phyloP scores from a whole-genome alignment of 208 protist species.

The Trypanosoma boissoni region DNA sequence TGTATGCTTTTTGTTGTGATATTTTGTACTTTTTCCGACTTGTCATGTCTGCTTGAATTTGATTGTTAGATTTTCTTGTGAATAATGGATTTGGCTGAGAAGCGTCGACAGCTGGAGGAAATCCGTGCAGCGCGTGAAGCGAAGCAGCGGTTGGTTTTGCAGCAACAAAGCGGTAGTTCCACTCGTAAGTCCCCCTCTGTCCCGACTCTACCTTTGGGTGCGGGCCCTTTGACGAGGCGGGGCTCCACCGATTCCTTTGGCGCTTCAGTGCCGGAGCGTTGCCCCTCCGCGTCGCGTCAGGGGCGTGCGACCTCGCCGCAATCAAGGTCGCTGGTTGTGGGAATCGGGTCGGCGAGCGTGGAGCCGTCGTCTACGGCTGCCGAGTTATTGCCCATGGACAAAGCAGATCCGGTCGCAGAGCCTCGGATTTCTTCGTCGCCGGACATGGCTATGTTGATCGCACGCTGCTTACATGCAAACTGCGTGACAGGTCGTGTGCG shows the following conservation, averaged over 20 bases:
- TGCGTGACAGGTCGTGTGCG: slow-evolving; percentile 14
- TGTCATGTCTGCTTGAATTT: not conserved
- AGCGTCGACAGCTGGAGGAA: slow-evolving; percentile 56
- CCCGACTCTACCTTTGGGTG: not conserved
- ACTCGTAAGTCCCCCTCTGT: not conserved
- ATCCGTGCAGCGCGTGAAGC: slow-evolving; percentile 50
- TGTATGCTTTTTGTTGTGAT: not conserved
- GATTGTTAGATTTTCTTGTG: not conserved
- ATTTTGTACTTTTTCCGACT: not conserved
- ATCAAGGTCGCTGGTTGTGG: too few species aligned
- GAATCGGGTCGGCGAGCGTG: too few species aligned
- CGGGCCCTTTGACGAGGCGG: not conserved
- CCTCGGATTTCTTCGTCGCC: slow-evolving; percentile 9
- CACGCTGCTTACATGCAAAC: slow-evolving; percentile 30
- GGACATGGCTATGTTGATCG: slow-evolving; percentile 30
- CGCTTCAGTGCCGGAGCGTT: too few species aligned
- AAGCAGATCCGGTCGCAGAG: not conserved
- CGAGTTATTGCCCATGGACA: too few species aligned
- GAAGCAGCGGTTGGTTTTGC: slow-evolving; percentile 49
- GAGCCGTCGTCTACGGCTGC: too few species aligned
- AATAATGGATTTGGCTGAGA: slow-evolving; percentile 63
- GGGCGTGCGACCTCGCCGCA: too few species aligned
- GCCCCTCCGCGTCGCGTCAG: too few species aligned
- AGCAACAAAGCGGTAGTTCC: slow-evolving; percentile 19
- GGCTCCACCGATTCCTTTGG: not conserved